Evolutionary conservation across 257 asterid species (phyloP).

Genomic region (Rehmannia glutinosa): DNA sequence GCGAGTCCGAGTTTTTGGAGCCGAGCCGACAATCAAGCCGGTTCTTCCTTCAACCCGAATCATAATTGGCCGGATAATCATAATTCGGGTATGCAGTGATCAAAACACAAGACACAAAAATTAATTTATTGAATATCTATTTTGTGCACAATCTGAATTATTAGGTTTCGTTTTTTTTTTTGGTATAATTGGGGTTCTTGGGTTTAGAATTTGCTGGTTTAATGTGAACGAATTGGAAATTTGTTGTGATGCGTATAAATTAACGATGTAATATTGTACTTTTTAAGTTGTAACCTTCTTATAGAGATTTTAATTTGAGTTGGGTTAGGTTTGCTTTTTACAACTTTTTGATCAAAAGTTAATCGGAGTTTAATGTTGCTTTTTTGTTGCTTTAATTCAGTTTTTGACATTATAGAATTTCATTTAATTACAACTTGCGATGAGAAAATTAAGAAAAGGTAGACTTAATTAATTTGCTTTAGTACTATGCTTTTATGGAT

Average conservation of each 20-base stretch:
- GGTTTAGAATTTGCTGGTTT: too few species aligned
- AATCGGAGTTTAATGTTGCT: constrained; percentile 22
- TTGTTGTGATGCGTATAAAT: too few species aligned
- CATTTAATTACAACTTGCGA: background rate
- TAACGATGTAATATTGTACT: too few species aligned
- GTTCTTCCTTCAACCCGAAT: constrained; percentile 36
- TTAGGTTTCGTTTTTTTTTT: background rate
- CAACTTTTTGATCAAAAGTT: constrained; percentile 36
- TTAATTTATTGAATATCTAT: too few species aligned
- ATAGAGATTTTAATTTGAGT: too few species aligned
- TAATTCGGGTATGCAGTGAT: constrained; percentile 18
- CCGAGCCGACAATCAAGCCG: constrained; percentile 18
- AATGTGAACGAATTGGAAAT: too few species aligned
- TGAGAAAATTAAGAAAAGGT: too few species aligned
- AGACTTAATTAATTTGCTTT: too few species aligned
- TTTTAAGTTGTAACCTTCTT: too few species aligned
- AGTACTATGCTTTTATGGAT: too few species aligned
- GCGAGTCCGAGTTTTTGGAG: constrained; percentile 17
- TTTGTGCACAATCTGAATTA: too few species aligned
- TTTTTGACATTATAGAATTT: constrained; percentile 18
- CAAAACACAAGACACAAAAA: background rate
- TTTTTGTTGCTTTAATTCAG: constrained; percentile 23
- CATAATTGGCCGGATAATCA: constrained; percentile 35
- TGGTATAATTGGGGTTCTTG: constrained; percentile 8
- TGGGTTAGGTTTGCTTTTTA: constrained; percentile 33